Conservation (phyloP, 2,329 filamentous ascomycete species). For the Penicillium polonicum region DNA sequence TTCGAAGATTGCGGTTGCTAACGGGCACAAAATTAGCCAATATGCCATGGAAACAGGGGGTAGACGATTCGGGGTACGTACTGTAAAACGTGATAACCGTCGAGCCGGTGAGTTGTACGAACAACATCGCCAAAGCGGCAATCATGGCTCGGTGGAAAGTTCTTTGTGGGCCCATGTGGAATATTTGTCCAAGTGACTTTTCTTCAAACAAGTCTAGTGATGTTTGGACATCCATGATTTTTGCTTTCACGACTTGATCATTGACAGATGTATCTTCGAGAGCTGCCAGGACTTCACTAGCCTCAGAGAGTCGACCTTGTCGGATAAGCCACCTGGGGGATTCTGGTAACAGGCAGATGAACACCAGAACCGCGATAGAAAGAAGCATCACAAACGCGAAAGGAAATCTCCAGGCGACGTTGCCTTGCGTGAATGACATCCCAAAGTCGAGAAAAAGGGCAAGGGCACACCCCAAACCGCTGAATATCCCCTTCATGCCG, state of each 20-base stretch:
- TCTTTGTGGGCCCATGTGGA: slow-evolving; percentile 22
- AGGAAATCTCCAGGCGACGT: slow-evolving; percentile 22
- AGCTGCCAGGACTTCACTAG: slow-evolving; percentile 18
- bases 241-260: slow-evolving; percentile 9
- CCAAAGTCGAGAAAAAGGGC: slow-evolving; percentile 24
- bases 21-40: background rate
- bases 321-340: slow-evolving; percentile 25
- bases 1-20: slow-evolving; percentile 24
- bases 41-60: background rate
- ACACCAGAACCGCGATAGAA: slow-evolving; percentile 14
- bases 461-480: slow-evolving; percentile 19
- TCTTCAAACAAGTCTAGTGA: slow-evolving; percentile 16
- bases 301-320: slow-evolving; percentile 16
- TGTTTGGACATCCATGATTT: slow-evolving; percentile 20
- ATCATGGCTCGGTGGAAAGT: slow-evolving; percentile 21
- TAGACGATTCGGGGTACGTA: background rate
- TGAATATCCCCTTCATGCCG: slow-evolving; percentile 23
- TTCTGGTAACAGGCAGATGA: slow-evolving; percentile 17
- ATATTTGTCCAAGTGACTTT: slow-evolving; percentile 12
- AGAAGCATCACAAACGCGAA: slow-evolving; percentile 21
- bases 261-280: slow-evolving; percentile 10
- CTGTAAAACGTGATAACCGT: slow-evolving; percentile 26
- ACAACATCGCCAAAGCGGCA: slow-evolving; percentile 14
- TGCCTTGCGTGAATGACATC: slow-evolving; percentile 19
- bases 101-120: slow-evolving; percentile 21